A percentile compares a stretch with the other conserved stretches of the same genome.
Evolutionary conservation across 2,329 filamentous ascomycete genomes (phyloP).

Genomic region (Colletotrichum eleusines): DNA sequence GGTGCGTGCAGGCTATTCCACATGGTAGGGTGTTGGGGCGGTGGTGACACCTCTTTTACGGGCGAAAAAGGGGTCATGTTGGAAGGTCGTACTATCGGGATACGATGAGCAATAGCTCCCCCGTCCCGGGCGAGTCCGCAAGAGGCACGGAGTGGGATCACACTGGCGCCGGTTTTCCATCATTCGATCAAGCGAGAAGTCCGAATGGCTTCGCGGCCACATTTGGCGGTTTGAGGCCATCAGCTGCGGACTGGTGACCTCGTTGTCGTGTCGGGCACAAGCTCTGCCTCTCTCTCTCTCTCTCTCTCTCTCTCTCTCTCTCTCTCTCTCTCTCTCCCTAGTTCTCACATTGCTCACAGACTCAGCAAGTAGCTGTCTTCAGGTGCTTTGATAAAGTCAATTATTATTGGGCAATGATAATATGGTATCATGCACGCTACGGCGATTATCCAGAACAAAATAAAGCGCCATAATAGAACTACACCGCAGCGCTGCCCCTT

Average conservation of each 20-base stretch:
- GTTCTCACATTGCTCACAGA: not conserved
- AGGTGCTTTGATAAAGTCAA: slow-evolving; percentile 10
- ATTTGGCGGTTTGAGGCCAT: not conserved
- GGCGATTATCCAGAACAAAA: slow-evolving; percentile 27
- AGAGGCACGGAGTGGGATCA: not conserved
- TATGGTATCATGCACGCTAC: slow-evolving; percentile 18
- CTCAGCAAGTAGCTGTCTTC: not conserved
- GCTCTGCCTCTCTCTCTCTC: not conserved
- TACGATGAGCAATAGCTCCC: not conserved
- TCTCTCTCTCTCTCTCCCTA: too few species aligned
- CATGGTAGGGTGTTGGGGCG: not conserved
- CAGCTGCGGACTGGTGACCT: not conserved
- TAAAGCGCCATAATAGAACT: slow-evolving; percentile 15
- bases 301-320: not conserved
- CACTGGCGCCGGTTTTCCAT: slow-evolving; percentile 1
- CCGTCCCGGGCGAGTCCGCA: slow-evolving; percentile 7
- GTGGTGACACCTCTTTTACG: not conserved
- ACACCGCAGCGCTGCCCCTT: slow-evolving; percentile 13
- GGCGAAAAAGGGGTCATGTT: not conserved
- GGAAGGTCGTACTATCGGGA: not conserved
- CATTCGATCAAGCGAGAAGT: slow-evolving; percentile 1
- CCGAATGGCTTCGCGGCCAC: not conserved
- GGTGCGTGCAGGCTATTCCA: not conserved
- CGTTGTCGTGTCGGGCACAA: too few species aligned
- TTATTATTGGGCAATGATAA: slow-evolving; percentile 13